Percentiles rank a stretch among this genome's conserved stretches.
These are phyloP conservation scores for Dendrocalamus latiflorus DNA, from an alignment of 202 grass and related monocot species.

Conservation along the genomic window DNA sequence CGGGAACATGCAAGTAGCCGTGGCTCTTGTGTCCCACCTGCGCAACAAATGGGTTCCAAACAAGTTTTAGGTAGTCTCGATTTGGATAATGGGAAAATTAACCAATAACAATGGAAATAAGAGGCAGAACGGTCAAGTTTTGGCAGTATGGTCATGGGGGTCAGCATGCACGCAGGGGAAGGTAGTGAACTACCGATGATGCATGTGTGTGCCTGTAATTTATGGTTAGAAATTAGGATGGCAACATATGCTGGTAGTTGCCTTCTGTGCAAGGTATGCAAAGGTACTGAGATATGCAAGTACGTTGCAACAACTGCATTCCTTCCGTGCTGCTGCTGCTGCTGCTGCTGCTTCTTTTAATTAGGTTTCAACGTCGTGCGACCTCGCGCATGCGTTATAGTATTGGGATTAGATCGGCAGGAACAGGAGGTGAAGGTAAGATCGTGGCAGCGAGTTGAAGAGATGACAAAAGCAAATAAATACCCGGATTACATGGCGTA, in stretches of 20 bases:
- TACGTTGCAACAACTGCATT: background rate
- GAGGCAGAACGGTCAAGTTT: background rate
- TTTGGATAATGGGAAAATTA: background rate
- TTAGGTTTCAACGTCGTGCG: too few relatives aligned
- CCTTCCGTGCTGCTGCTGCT: too few relatives aligned
- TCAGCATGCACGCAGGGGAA: background rate
- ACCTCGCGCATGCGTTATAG: background rate
- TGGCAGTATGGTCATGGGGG: background rate
- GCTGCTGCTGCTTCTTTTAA: too few relatives aligned
- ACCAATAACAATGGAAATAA: background rate
- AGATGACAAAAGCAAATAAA: background rate
- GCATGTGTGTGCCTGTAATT: background rate
- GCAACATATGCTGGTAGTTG: background rate
- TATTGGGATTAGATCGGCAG: background rate
- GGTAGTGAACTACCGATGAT: background rate
- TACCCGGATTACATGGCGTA: background rate
- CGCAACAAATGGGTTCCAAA: background rate
- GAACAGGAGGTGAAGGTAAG: slow-evolving; percentile 16
- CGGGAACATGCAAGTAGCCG: background rate
- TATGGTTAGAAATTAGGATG: too few relatives aligned
- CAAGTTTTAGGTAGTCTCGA: background rate
- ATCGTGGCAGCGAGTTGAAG: background rate
- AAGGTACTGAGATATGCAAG: background rate
- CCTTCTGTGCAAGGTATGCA: background rate
- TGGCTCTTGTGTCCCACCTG: background rate